phyloP scores from a whole-genome alignment of 2,329 filamentous ascomycete species.

The Xylariaceae sp. region DNA sequence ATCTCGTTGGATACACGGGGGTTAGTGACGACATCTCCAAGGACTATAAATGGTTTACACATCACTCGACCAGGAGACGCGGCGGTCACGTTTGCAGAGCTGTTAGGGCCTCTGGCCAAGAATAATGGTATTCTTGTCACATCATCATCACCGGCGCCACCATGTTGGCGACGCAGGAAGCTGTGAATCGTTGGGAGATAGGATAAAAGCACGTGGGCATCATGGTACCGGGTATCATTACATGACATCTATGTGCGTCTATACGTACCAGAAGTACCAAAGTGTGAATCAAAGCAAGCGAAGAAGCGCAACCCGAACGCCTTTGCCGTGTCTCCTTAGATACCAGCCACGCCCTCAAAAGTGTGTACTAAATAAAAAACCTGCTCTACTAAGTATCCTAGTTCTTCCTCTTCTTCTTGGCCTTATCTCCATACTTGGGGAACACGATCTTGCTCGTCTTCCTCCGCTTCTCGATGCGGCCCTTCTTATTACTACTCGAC shows the following conservation, averaged over 20 bases:
- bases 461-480: constrained; percentile 53
- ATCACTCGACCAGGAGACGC: background rate
- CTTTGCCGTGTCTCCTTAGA: constrained; percentile 20
- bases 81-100: background rate
- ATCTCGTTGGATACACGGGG: background rate
- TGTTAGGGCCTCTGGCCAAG: background rate
- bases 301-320: constrained; percentile 24
- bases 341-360: constrained; percentile 24
- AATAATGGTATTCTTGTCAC: background rate
- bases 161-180: constrained; percentile 6
- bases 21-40: background rate
- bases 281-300: constrained; percentile 18
- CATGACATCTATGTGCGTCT: constrained; percentile 23
- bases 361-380: background rate
- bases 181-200: constrained; percentile 8
- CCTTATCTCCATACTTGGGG: constrained; percentile 52
- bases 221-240: constrained; percentile 28
- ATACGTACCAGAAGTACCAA: constrained; percentile 21
- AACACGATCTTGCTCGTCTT: constrained; percentile 58
- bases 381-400: constrained; percentile 10
- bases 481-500: constrained; percentile 45
- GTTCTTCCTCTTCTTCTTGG: constrained; percentile 39
- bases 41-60: background rate
- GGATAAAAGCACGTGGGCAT: constrained; percentile 2
- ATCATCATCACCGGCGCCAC: background rate